Base-by-base conservation (phyloP, 257 asterid genomes). In the Ballota nigra region DNA sequence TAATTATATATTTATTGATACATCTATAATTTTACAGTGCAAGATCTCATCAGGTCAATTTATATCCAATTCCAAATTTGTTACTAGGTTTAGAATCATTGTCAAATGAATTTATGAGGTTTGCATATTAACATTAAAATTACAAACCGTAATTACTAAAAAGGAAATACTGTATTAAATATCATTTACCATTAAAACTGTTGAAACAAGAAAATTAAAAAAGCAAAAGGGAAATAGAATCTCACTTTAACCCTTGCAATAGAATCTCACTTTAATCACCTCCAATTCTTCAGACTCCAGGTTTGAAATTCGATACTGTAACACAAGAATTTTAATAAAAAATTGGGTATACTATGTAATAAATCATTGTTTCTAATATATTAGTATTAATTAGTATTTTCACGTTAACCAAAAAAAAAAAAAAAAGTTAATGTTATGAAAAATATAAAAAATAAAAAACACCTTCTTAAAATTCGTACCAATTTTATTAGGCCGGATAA, bases 161-260 rank as follows among this genome's bases (percentile, higher is more conserved):
- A 47, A 47, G 1, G 10, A n/a, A n/a, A 4, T 12, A 3, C 11
- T 15, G 5, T 18, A 43, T 45, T 41, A 40, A 56, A 3, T 55
- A 15, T 16, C 15, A 31, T 40, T 40, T 45, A 55, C 11, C 28
- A 59, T 11, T 28, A 63, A 59, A 70, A 11, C 34, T 12, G 16
- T 38, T 15, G 24, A n/a, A 3, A 29, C 29, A 24, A 59, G 15
- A 40, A n/a, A 58, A 33, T 29, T 2, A 19, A 53, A 63, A 22
- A 64, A 22, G 71, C 29, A 64, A 31, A 76, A 63, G 69, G 52
- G 68, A 28, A 68, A 34, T 7, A 58, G 43, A 74, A 74, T 67
- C 41, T 45, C 41, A 31, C 69, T 67, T 74, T 58, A 74, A 65
- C 56, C 20, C 18, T 16, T 24, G 36, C n/a, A 29, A 66, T 19